Evolutionary conservation across 1,284 basidiomycete species (phyloP).

Genomic region (Moniliella sp.): DNA sequence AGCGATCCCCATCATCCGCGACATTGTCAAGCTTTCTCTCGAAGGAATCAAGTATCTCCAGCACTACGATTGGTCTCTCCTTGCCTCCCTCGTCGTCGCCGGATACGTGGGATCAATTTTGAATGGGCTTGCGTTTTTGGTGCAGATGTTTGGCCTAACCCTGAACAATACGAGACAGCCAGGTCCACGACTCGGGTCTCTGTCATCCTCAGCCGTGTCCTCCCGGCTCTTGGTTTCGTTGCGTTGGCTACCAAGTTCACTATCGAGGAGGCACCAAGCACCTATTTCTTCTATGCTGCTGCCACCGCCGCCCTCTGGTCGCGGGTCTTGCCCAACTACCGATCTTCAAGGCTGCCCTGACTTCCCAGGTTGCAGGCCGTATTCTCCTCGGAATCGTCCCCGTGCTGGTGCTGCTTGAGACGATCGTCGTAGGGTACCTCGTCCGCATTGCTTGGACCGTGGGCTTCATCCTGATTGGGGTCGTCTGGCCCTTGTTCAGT

Average conservation of each 20-base stretch:
- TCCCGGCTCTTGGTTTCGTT: too few relatives aligned
- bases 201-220: too few relatives aligned
- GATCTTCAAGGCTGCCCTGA: constrained; percentile 4
- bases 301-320: constrained; percentile 54
- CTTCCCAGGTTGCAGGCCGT: too few relatives aligned
- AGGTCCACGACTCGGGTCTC: background rate
- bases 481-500: constrained; percentile 40
- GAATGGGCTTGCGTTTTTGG: constrained; percentile 22
- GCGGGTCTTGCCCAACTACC: constrained; percentile 10
- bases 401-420: constrained; percentile 33
- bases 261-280: constrained; percentile 47
- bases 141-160: constrained; percentile 13
- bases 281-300: constrained; percentile 54
- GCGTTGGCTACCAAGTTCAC: constrained; percentile 39
- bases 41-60: constrained; percentile 58
- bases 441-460: constrained; percentile 51
- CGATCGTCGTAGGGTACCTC: constrained; percentile 48
- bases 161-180: background rate
- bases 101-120: constrained; percentile 58
- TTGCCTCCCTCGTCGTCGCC: constrained; percentile 47
- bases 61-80: constrained; percentile 57
- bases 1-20: constrained; percentile 40
- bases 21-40: constrained; percentile 44
- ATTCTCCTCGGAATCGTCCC: constrained; percentile 1
- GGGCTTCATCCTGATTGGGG: constrained; percentile 46